A percentile compares a stretch with the other conserved stretches of the same genome.
Evolutionary conservation across 2,329 filamentous ascomycete species (phyloP).

Genomic region (Torrubiella hemipterigena): DNA sequence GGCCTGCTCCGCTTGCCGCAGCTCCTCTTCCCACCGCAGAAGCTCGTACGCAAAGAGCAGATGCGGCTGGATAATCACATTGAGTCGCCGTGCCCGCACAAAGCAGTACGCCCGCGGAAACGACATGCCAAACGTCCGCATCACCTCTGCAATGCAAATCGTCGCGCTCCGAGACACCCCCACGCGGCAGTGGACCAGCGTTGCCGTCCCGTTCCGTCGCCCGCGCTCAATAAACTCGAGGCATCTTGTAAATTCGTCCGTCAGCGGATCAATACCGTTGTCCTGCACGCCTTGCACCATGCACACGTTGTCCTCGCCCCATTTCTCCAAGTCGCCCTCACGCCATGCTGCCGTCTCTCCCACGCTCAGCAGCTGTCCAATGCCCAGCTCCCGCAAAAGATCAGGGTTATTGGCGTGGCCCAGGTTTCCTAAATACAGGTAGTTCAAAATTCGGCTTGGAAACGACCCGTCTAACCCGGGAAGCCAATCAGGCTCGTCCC

Average conservation of each 20-base stretch:
- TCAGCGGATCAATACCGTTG: conserved; percentile 90
- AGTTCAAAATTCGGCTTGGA: conserved; percentile 77
- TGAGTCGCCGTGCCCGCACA: conserved; percentile 80
- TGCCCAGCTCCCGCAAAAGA: conserved; percentile 66
- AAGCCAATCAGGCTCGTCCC: conserved; percentile 66
- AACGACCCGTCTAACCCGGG: conserved; percentile 77
- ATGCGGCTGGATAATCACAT: conserved; percentile 97
- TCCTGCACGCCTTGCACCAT: conserved; percentile 82
- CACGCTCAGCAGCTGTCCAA: conserved; percentile 79
- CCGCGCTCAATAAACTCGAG: conserved; percentile 84
- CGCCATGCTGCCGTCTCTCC: conserved; percentile 81
- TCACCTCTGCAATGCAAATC: conserved; percentile 98
- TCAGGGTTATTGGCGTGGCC: conserved; percentile 90
- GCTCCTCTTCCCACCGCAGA: conserved; percentile 84
- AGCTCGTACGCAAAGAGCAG: conserved; percentile 90
- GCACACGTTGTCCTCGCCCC: conserved; percentile 69
- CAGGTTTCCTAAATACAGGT: conserved; percentile 94
- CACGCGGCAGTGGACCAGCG: conserved; percentile 90
- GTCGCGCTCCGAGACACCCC: conserved; percentile 92
- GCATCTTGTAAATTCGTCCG: conserved; percentile 72
- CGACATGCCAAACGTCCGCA: conserved; percentile 68
- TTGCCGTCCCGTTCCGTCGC: conserved; percentile 64
- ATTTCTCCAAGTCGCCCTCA: conserved; percentile 54
- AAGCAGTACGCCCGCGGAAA: conserved; percentile 94
- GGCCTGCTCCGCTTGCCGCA: conserved; percentile 43